Evolutionary conservation across 441 rosid genomes (phyloP).

Genomic region (Capsella rubella): DNA sequence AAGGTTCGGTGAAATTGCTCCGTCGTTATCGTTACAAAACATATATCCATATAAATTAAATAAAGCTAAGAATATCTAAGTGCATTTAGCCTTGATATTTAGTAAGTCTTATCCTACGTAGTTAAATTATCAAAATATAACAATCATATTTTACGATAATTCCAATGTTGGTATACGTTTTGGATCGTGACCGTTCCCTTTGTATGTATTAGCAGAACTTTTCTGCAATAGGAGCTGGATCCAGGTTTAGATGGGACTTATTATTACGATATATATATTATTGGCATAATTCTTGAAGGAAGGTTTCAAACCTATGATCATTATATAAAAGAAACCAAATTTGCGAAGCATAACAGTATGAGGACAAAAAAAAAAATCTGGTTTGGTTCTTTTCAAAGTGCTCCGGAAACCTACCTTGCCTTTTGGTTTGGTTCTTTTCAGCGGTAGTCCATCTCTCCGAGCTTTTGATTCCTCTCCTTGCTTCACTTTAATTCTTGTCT

Average conservation of each 20-base stretch:
- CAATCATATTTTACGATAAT: background rate
- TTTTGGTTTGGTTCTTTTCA: too few relatives aligned
- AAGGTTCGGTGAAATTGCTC: constrained; percentile 19
- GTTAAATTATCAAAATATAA: background rate
- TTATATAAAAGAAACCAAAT: background rate
- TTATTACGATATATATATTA: background rate
- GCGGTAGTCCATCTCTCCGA: too few relatives aligned
- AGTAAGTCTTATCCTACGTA: background rate
- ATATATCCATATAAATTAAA: background rate
- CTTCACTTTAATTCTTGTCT: too few relatives aligned
- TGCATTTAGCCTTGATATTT: background rate
- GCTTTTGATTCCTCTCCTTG: too few relatives aligned
- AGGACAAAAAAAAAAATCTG: background rate
- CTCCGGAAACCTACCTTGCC: too few relatives aligned
- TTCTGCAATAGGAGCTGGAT: background rate
- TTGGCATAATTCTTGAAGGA: background rate
- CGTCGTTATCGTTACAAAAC: background rate
- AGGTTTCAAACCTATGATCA: background rate
- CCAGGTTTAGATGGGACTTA: background rate
- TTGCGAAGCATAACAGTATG: background rate
- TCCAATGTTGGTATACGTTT: background rate
- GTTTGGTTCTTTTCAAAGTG: too few relatives aligned
- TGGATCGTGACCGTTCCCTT: background rate
- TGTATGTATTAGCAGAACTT: background rate
- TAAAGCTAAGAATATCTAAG: background rate